These are phyloP conservation scores for Tricladium varicosporioides DNA, from an alignment of 2,329 filamentous ascomycete genomes.

Conservation along the genomic window DNA sequence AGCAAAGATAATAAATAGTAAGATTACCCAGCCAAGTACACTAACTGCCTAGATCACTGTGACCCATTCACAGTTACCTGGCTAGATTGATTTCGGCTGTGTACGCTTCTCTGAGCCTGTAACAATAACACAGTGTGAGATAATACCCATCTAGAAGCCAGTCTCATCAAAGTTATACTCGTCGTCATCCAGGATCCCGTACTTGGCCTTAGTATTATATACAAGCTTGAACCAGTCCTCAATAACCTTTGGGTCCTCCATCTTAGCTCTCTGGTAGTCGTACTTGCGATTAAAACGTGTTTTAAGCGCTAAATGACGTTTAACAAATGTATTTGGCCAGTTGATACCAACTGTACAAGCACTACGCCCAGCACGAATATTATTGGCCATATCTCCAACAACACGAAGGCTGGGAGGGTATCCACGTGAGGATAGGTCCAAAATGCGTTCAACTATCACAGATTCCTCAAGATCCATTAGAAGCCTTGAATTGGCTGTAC, in stretches of 20 bases:
- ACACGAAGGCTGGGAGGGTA: not conserved
- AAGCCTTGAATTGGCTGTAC: not conserved
- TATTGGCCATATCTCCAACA: not conserved
- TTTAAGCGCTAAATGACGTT: not conserved
- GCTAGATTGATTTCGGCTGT: constrained; percentile 4
- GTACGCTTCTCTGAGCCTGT: constrained; percentile 7
- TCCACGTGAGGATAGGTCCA: not conserved
- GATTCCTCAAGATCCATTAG: not conserved
- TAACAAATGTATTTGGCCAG: not conserved
- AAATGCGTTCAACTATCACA: not conserved
- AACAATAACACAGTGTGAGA: constrained; percentile 1
- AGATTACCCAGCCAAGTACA: too few relatives aligned
- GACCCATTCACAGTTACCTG: constrained; percentile 5
- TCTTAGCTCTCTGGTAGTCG: constrained; percentile 1
- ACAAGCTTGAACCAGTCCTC: not conserved
- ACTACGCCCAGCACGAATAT: constrained; percentile 1
- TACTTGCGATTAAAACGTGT: not conserved
- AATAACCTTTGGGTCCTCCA: not conserved
- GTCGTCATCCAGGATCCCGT: constrained; percentile 49
- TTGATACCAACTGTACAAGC: not conserved
- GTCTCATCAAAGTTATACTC: constrained; percentile 11
- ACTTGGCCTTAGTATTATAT: not conserved
- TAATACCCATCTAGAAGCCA: constrained; percentile 10
- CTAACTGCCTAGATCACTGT: constrained; percentile 5
- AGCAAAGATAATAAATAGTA: too few relatives aligned